These are phyloP conservation scores for Malus domestica DNA, from an alignment of 306 rosid species.

Conservation along the genomic window ASM211411v1 NC_041797.1:17388001-17388500, in stretches of 20 bases:
- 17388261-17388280: constrained; percentile 81
- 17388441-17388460: constrained; percentile 1
- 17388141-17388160: background rate
- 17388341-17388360: constrained; percentile 74
- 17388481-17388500: constrained; percentile 52
- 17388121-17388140: background rate
- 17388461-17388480: background rate
- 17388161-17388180: background rate
- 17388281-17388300: constrained; percentile 68
- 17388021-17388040: no score
- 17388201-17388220: constrained; percentile 8
- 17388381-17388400: constrained; percentile 29
- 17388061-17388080: no score
- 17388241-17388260: constrained; percentile 79
- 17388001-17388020: no score
- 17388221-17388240: constrained; percentile 77
- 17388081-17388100: no score
- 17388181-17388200: background rate
- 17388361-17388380: constrained; percentile 64
- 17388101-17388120: background rate
- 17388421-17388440: background rate
- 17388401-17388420: background rate
- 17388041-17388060: no score
- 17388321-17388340: constrained; percentile 60
- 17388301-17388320: constrained; percentile 59